Base-by-base conservation (phyloP, 768 basidiomycete species). In the Amyloporia xantha region DNA sequence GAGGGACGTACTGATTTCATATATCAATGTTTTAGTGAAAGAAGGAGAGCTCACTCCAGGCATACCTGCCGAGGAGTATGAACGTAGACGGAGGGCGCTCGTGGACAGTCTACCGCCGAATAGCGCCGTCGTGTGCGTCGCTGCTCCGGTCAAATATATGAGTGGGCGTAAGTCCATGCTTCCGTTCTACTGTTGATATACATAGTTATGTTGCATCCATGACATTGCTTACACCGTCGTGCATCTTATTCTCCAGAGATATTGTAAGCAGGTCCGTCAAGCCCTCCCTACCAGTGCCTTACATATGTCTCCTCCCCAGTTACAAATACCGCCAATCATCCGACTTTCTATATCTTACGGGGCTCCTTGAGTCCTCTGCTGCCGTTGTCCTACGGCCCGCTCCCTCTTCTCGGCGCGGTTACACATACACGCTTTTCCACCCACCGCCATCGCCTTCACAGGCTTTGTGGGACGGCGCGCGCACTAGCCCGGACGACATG, bases 271-370 rank as follows among this genome's bases (percentile, higher is more conserved):
- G 24, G 21, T 5, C 5, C 15, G 5, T 11, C 13, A 48, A 4
- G 12, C 36, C 21, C 48, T 17, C 47, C 48, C 23, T 53, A 20
- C 47, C 37, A 51, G n/a, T n/a, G n/a, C n/a, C n/a, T n/a, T n/a
- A n/a, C 35, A 15, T 27, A n/a, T 7, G 12, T 20, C 26, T 33
- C 30, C 17, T 6, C 43, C n/a, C 27, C 62, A 98, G 94, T 66
- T 96, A 97, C 75, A 93, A 93, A 64, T 96, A 90, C 62, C 81
- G 95, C 20, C 95, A 95, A 67, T 81, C 81, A 0, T 91, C 89
- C 30, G 85, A 95, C 66, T 90, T 94, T 63, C 91, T 86, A 86
- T 98, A 99, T 65, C 72, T 99, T 12, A 96, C 96, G 0, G 96
- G 96, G 10, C 96, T 96, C 59, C 81, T 91, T 49, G 95, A 98